Evolutionary conservation across 2,329 filamentous ascomycete species (phyloP), one percentile per base, ranked within the genome.

Genomic region (Ceratocystis variospora): DNA sequence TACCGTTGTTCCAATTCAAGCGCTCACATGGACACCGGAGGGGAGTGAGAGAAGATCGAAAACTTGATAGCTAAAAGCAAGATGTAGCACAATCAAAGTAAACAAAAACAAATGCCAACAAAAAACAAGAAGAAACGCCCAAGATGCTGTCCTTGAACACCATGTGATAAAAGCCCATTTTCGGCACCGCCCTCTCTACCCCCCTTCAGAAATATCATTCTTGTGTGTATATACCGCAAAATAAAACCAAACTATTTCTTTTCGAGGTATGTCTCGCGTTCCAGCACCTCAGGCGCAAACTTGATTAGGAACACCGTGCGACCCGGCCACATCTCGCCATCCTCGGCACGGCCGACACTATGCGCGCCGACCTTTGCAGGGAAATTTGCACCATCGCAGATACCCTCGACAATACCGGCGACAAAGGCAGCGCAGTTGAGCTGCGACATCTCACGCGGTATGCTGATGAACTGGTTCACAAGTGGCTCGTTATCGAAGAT

Each of bases 401-500:
- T 87, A 25, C 94, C 94, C 80, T 99, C 94, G 66, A 99, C 87
- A 69, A 99, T 88, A 19, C 94, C 94, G 0, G 94, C 94, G 22
- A 96, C 91, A 74, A 89, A 99, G 8, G 94, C 94, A 19, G 93
- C 94, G 76, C 93, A 96, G 76, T 96, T 97, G 73, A 99, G 81
- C 82, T 94, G 89, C 76, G 84, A 91, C 89, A 99, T 96, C 77
- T 99, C 94, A 73, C 88, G 88, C 17, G 94, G 94, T 64, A 97
- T 88, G 72, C 86, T 90, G 73, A 99, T 88, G 78, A 94, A 97
- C 69, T 88, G 87, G 76, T 96, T 97, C 48, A 97, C 93, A 63
- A 97, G 81, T 25, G 94, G 94, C 75, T 97, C 94, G 77, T 99
- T 97, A 78, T 99, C 94, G 72, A 92, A 90, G 72, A 99, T 94